Base-by-base conservation (phyloP, 2,329 filamentous ascomycete genomes). In the Immersiporthe knoxdaviesiana region DNA sequence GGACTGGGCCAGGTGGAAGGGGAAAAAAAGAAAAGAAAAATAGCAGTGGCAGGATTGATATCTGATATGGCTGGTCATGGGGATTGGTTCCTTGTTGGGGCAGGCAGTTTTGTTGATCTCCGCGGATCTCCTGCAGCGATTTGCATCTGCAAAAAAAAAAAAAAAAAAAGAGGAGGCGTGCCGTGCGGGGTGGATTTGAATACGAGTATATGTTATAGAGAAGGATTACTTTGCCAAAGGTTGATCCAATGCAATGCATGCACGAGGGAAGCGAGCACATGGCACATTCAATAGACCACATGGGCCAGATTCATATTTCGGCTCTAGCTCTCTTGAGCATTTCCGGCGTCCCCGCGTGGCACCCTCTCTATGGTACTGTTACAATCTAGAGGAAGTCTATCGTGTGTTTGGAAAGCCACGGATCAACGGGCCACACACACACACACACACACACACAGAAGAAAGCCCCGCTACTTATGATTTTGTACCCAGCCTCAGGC, bases 91-190 rank as follows among this genome's bases (percentile, higher is more conserved):
- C 18, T 59, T 21, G 16, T 11, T 59, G 30, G 21, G 56, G 56
- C 32, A 59, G 32, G 18, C 56, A n/a, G 35, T 18, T 18, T n/a
- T 32, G 56, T 37, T 59, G 56, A 59, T 35, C 30, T 35, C 32
- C 10, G 56, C 56, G 56, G 32, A 59, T 59, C 56, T 59, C 11
- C 32, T 59, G 56, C 56, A 37, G 56, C 8, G 32, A 24, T 59
- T 30, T 30, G 30, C 32, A 59, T n/a, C n/a, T 59, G 32, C 56
- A n/a, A n/a, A n/a, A n/a, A n/a, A n/a, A n/a, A n/a, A n/a, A n/a
- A n/a, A n/a, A n/a, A n/a, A n/a, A n/a, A n/a, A n/a, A 32, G 32
- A 32, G 32, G 18, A n/a, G 7, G 32, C 32, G 2, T 18, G 56
- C n/a, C 16, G 56, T 35, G 56, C 44, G 44, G 41, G 41, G 41